A percentile compares a stretch with the other conserved stretches of the same genome.
Conservation (phyloP, 129 eudicot genomes). For the Centrapalus pauciflorus region DNA sequence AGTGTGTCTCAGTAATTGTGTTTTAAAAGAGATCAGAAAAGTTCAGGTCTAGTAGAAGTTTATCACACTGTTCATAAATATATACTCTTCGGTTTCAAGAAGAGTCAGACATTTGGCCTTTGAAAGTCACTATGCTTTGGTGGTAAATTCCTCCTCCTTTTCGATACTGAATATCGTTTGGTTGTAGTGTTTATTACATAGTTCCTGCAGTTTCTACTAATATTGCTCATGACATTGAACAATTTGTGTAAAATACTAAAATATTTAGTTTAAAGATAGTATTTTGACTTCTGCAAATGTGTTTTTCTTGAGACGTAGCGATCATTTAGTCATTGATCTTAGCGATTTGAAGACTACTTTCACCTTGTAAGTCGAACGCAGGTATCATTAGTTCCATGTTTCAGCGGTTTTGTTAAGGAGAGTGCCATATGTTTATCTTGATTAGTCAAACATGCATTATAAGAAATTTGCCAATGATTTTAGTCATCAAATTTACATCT, state of each 20-base stretch:
- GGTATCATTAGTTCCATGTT: too few species aligned
- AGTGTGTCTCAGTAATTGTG: not conserved
- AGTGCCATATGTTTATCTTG: slow-evolving; percentile 7
- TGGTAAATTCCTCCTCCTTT: not conserved
- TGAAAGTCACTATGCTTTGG: slow-evolving; percentile 10
- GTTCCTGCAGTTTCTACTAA: not conserved
- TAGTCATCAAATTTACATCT: not conserved
- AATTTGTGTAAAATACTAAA: not conserved
- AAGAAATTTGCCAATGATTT: not conserved
- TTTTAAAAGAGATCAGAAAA: not conserved
- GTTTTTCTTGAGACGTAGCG: not conserved
- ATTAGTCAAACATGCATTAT: not conserved
- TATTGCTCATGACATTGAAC: not conserved
- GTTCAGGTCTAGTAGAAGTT: not conserved
- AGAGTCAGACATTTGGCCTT: not conserved
- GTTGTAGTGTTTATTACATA: slow-evolving; percentile 2
- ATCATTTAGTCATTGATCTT: slow-evolving; percentile 1
- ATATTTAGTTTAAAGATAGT: not conserved
- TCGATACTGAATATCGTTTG: not conserved
- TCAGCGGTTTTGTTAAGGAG: too few species aligned
- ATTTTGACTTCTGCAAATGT: not conserved
- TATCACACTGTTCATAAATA: not conserved
- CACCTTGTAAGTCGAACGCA: not conserved
- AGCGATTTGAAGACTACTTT: too few species aligned
- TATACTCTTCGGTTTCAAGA: not conserved